phyloP scores from a whole-genome alignment of 1,139 yeast genomes.

The Scheffersomyces titani region DNA sequence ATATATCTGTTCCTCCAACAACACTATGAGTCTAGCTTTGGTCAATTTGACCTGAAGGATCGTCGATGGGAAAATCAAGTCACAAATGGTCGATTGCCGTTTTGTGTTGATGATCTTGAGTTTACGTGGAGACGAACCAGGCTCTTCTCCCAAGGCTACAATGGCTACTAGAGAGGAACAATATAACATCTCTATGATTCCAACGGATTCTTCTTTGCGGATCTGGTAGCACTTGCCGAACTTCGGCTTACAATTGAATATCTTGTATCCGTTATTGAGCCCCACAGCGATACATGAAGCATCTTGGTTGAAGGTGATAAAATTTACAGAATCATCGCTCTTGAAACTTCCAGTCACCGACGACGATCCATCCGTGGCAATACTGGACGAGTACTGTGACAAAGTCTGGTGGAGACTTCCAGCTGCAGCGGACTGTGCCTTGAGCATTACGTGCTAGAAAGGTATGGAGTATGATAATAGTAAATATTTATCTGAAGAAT shows the following conservation, averaged over 20 bases:
- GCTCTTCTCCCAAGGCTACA: conserved; percentile 86
- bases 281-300: conserved; percentile 87
- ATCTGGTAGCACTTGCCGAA: conserved; percentile 75
- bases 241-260: conserved; percentile 81
- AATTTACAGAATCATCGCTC: conserved; percentile 41
- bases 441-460: conserved; percentile 9
- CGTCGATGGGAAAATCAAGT: conserved; percentile 84
- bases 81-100: conserved; percentile 71
- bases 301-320: conserved; percentile 86
- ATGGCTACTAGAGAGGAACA: conserved; percentile 85
- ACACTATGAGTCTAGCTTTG: conserved; percentile 69
- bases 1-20: conserved; percentile 82
- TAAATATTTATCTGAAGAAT: too few species aligned
- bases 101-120: conserved; percentile 82
- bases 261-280: conserved; percentile 71
- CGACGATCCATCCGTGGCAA: conserved; percentile 9
- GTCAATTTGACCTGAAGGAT: conserved; percentile 79
- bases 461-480: neutral
- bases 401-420: conserved; percentile 11
- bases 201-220: conserved; percentile 55
- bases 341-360: conserved; percentile 2
- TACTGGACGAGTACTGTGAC: conserved; percentile 9
- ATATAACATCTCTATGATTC: conserved; percentile 87
- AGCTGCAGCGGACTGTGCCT: conserved; percentile 10
- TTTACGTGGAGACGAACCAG: conserved; percentile 77